Base-by-base conservation (phyloP, 495 filamentous ascomycete species). In the Hypoxylon fragiforme region DNA sequence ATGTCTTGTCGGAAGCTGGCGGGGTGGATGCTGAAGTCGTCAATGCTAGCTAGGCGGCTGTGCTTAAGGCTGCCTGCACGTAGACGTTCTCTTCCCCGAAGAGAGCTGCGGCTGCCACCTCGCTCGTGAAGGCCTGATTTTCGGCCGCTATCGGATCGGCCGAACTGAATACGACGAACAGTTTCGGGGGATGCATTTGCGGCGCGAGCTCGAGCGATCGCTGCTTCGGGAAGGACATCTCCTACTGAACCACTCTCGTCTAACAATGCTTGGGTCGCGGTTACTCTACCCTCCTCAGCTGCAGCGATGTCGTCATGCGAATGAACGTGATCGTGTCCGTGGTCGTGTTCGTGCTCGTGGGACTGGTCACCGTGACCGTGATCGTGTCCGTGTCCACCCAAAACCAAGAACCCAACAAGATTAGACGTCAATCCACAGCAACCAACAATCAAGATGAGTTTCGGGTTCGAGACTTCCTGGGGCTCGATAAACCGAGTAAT, bases 311-410 rank as follows among this genome's bases (percentile, higher is more conserved):
- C 45, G 18, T 67, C 54, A 18, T 69, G 62, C 18, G 71, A 61
- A 44, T 75, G 67, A 20, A 65, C 64, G 41, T 70, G 67, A 16
- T 72, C 65, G 54, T 77, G 70, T 9, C 65, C 70, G 59, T 77
- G 70, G n/a, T 66, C 71, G 48, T 77, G 67, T 12, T 77, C 70
- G 16, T 73, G 68, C 13, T 56, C 67, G 52, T 77, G 72, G 37
- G 70, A 71, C 15, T 78, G 81, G 40, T 82, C 78, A 4, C 69
- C 72, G 2, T 78, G 80, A 0, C 84, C 85, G 71, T 92, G 89
- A n/a, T 81, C 83, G 61, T 96, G 91, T 0, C 91, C 87, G 65
- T 97, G 95, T 35, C 96, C 94, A 63, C 95, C 95, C 66, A 98
- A 87, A 9, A 98, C 79, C 19, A 88, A 78, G 36, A 97, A 83